A percentile compares a stretch with the other conserved stretches of the same genome.
These are phyloP conservation scores for Trifolium fragiferum DNA, from an alignment of 306 rosid genomes.

Conservation along the genomic window DNA sequence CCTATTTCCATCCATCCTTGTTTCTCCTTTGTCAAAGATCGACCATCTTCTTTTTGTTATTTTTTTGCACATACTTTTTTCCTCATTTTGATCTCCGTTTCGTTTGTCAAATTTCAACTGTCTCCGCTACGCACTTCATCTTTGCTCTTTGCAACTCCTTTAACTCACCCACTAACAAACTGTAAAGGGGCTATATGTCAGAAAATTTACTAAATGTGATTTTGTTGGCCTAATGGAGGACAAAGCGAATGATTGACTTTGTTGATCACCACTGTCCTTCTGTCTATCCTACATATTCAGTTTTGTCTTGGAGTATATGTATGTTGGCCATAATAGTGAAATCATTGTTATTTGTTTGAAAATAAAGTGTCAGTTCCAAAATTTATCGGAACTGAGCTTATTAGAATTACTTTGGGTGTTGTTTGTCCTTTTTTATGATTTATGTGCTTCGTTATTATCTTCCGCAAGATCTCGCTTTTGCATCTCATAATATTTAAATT, in stretches of 20 bases:
- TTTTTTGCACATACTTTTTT: too few relatives aligned
- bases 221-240: not conserved
- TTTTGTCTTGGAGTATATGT: too few relatives aligned
- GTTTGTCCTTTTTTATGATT: conserved; percentile 14
- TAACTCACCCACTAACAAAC: too few relatives aligned
- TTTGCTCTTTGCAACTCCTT: too few relatives aligned
- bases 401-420: conserved; percentile 4
- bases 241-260: not conserved
- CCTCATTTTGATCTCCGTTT: too few relatives aligned
- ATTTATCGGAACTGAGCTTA: not conserved
- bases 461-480: conserved; percentile 1
- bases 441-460: conserved; percentile 10
- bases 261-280: not conserved
- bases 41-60: too few relatives aligned
- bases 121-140: too few relatives aligned
- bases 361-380: not conserved
- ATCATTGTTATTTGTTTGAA: not conserved
- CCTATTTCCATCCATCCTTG: too few relatives aligned
- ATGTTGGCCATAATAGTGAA: not conserved
- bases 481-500: not conserved
- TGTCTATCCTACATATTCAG: not conserved
- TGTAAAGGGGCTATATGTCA: not conserved
- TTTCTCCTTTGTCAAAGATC: too few relatives aligned
- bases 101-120: too few relatives aligned
- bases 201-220: not conserved